Evolutionary conservation across 352 stramenopile species (phyloP).

Genomic region (Nothophytophthora sp.): DNA sequence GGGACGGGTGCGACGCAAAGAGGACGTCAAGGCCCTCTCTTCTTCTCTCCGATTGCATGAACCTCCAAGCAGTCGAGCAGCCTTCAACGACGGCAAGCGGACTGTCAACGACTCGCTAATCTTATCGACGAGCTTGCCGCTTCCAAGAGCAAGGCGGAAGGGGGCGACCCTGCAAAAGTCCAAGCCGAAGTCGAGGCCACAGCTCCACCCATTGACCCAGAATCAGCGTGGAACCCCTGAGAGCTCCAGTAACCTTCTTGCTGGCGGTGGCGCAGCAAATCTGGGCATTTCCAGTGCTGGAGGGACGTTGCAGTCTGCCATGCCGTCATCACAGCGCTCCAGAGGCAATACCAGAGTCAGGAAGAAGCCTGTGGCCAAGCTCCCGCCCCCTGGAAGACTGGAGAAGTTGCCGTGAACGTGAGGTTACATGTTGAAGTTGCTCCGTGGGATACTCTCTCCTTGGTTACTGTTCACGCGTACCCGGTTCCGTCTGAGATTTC

Average conservation of each 20-base stretch:
- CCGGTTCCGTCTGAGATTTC: slow-evolving; percentile 21
- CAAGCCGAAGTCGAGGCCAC: slow-evolving; percentile 11
- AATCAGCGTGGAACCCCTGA: too few relatives aligned
- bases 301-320: slow-evolving; percentile 2
- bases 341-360: background rate
- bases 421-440: slow-evolving; percentile 27
- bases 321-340: background rate
- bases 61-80: background rate
- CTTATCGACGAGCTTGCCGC: background rate
- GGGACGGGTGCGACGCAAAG: slow-evolving; percentile 33
- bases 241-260: too few relatives aligned
- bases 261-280: background rate
- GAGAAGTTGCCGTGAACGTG: slow-evolving; percentile 9
- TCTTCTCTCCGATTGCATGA: background rate
- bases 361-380: background rate
- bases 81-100: background rate
- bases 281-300: slow-evolving; percentile 16
- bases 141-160: background rate
- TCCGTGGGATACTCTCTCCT: background rate
- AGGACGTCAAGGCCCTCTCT: slow-evolving; percentile 14
- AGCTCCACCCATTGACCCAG: slow-evolving; percentile 12
- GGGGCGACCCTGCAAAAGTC: slow-evolving; percentile 3
- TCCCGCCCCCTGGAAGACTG: background rate
- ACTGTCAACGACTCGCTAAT: too few relatives aligned
- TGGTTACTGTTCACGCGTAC: slow-evolving; percentile 1